These are phyloP conservation scores for Gossypium arboreum DNA, from an alignment of 345 rosid species.

Conservation along the genomic window DNA sequence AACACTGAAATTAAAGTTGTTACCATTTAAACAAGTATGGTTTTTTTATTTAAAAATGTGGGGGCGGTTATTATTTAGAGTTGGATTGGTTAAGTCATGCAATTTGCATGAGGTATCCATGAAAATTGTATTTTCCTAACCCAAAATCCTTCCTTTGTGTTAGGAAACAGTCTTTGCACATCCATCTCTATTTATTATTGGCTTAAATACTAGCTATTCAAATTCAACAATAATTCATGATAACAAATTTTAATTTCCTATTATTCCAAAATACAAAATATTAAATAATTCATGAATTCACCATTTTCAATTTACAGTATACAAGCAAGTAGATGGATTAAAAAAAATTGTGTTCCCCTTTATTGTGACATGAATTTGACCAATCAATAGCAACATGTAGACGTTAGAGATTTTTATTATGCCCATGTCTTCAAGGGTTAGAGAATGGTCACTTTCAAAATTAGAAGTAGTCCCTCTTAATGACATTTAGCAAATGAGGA, in stretches of 20 bases:
- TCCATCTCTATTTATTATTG: too few species aligned
- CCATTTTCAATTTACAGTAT: background rate
- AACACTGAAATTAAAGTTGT: too few species aligned
- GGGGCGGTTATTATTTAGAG: too few species aligned
- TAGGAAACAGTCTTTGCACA: too few species aligned
- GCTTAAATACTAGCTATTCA: too few species aligned
- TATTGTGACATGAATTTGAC: background rate
- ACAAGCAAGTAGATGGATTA: background rate
- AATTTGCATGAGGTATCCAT: background rate
- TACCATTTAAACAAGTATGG: too few species aligned
- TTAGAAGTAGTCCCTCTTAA: too few species aligned
- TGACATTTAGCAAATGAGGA: background rate
- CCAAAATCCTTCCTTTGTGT: too few species aligned
- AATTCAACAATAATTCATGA: too few species aligned
- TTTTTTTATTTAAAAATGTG: too few species aligned
- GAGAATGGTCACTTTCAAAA: background rate
- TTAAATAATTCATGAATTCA: background rate
- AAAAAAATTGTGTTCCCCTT: background rate
- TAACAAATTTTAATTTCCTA: too few species aligned
- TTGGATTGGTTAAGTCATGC: background rate
- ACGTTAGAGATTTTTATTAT: background rate
- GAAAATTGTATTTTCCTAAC: background rate
- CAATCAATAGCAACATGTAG: background rate
- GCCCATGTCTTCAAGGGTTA: background rate
- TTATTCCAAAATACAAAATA: background rate